Evolutionary conservation across 2,329 filamentous ascomycete species (phyloP), one percentile per base, ranked within the genome.

Genomic region (Endocalyx cinctus): DNA sequence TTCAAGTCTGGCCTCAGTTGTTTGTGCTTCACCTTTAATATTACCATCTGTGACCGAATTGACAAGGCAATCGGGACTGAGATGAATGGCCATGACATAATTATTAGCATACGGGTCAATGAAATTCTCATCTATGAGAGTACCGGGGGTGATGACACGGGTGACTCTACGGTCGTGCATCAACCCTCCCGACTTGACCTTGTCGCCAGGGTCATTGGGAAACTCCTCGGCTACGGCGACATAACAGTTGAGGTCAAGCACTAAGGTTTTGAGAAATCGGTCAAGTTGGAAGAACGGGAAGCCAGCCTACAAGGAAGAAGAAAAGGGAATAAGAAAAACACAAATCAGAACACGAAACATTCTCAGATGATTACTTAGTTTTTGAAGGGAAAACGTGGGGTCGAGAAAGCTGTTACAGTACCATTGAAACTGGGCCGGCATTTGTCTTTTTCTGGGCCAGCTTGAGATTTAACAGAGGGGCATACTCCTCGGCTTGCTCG

Each of bases 141-240:
- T 98, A 14, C 92, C 92, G 1, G 92, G 88, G 1, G 92, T 97
- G 52, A 98, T 79, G 47, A 98, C 82, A 37, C 92, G 81, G 13
- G 86, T 77, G 11, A 98, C 87, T 47, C 72, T 80, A 17, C 92
- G 82, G 55, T 94, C 84, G 57, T 92, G 94, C 67, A 90, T 70
- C 43, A 90, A 65, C 4, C 87, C 87, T 11, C 86, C 86, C 14
- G 79, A 74, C 54, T 82, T 90, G 44, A 82, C 66, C 59, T 78
- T 87, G 35, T 78, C 78, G 4, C 79, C 70, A 5, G 77, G 69
- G 43, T 79, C 73, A 51, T 92, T 85, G 13, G 84, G 79, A 49
- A 94, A 90, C 58, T 98, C 92, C 57, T 98, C 90, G 29, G 87
- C 88, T 43, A 98, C 84, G 29, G 92, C 92, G 41, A 98, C 92